Base-by-base conservation (phyloP, 768 basidiomycete species). In the Xerocomellus dryophilus region DNA sequence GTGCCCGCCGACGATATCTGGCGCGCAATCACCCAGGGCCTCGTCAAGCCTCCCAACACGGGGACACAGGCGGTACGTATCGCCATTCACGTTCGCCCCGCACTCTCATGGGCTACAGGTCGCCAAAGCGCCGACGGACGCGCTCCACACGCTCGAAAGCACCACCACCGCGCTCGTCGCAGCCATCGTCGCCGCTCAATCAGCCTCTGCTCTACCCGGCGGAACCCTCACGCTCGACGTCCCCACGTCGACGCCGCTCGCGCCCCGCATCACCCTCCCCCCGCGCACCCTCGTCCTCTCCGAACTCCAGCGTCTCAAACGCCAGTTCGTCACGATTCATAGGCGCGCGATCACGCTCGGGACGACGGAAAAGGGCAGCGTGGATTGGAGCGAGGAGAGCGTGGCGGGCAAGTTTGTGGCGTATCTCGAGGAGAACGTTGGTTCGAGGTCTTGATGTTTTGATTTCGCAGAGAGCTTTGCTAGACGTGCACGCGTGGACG, bases 251-350 rank as follows among this genome's bases (percentile, higher is more conserved):
- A 60, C 77, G 3, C n/a, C n/a, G n/a, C n/a, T n/a, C n/a, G n/a
- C n/a, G n/a, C n/a, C n/a, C n/a, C 59, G 71, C 10, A 71, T 96
- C 46, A 74, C 72, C 12, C 80, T 96, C 17, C 90, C 91, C 0
- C 65, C 80, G 36, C 84, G 90, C 7, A 78, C 78, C 54, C 60
- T 97, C 27, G 93, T 93, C 35, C 77, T 98, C 7, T 85, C 90
- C 0, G 93, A 96, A 72, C 76, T 97, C 51, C 94, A 96, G 68
- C 78, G 95, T 27, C 73, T 88, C 40, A 98, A 96, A 68, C 78
- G 95, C 40, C 94, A 98, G 68, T 98, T 96, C 64, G 88, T 96
- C 31, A 82, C 83, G 4, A 79, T 91, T 32, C 93, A 98, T 68
- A 92, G 89, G 67, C 93, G 92, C 61, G 92, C 91, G 7, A 86